phyloP scores from a whole-genome alignment of 306 rosid genomes.

The Lotus japonicus region DNA sequence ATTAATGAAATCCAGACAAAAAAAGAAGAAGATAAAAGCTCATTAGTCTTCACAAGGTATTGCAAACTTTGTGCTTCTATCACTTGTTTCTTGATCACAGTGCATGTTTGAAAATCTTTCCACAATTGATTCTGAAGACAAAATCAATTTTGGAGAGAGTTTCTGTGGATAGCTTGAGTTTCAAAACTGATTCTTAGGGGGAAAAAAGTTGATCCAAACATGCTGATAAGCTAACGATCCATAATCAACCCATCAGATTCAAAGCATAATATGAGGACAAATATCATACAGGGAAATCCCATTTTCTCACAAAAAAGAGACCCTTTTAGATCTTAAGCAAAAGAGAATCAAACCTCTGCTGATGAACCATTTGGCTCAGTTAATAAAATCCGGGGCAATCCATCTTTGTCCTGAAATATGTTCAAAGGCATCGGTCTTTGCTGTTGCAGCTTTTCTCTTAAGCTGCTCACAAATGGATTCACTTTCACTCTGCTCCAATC shows the following conservation, averaged over 20 bases:
- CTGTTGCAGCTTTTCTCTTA: conserved; percentile 22
- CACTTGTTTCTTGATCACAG: not conserved
- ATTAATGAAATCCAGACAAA: not conserved
- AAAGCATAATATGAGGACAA: not conserved
- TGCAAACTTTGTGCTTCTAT: not conserved
- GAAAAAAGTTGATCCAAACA: too few species aligned
- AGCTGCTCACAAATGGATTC: conserved; percentile 36
- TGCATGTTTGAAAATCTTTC: too few species aligned
- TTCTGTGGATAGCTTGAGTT: too few species aligned
- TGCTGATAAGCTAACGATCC: not conserved
- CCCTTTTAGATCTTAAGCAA: not conserved
- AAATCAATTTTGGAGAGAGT: too few species aligned
- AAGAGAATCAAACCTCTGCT: conserved; percentile 46
- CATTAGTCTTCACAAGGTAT: not conserved
- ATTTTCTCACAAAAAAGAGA: not conserved
- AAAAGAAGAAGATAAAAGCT: not conserved
- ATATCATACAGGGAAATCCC: not conserved
- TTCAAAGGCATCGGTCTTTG: conserved; percentile 48
- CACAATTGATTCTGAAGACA: too few species aligned
- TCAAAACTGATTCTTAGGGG: too few species aligned
- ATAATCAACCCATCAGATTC: not conserved
- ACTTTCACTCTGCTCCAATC: conserved; percentile 45
- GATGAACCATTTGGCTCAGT: conserved; percentile 66
- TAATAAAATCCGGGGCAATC: conserved; percentile 46
- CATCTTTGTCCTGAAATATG: conserved; percentile 39